phyloP scores from a whole-genome alignment of 768 basidiomycete species.

The Psilocybe subaeruginosa region DNA sequence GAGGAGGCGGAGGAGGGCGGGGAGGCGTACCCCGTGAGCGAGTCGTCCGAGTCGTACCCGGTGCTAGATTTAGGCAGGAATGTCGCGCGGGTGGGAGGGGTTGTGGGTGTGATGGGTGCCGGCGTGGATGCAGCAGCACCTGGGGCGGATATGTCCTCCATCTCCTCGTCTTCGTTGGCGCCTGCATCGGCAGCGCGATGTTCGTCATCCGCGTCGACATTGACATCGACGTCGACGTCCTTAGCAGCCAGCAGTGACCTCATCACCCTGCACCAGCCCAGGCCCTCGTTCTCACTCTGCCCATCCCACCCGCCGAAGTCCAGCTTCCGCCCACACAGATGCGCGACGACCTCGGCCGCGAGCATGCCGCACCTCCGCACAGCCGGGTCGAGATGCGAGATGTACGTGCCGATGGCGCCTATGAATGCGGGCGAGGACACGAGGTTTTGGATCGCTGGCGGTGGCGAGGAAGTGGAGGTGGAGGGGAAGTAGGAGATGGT shows the following conservation, averaged over 20 bases:
- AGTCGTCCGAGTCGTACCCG: conserved; percentile 80
- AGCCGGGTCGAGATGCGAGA: conserved; percentile 73
- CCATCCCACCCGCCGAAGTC: conserved; percentile 88
- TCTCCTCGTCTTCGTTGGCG: not conserved
- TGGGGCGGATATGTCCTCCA: conserved; percentile 14
- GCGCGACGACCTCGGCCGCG: conserved; percentile 79
- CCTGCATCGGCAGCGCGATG: not conserved
- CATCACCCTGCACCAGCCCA: conserved; percentile 64
- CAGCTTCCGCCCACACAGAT: conserved; percentile 62
- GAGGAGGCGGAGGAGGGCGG: conserved; percentile 48
- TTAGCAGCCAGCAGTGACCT: conserved; percentile 52
- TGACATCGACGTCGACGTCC: conserved; percentile 57
- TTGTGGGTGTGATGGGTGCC: not conserved
- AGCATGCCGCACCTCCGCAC: conserved; percentile 93
- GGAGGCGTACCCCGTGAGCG: conserved; percentile 81
- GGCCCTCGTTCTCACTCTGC: conserved; percentile 45
- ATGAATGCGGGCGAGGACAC: conserved; percentile 66
- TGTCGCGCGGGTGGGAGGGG: conserved; percentile 19
- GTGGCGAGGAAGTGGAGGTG: conserved; percentile 38
- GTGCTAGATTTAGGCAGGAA: conserved; percentile 19
- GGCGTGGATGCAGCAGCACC: not conserved
- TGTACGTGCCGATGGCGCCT: conserved; percentile 69
- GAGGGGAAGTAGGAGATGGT: conserved; percentile 61
- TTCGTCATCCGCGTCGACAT: conserved; percentile 20
- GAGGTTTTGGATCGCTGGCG: conserved; percentile 36